A percentile compares a stretch with the other conserved stretches of the same genome.
These are phyloP conservation scores for Rhazya stricta DNA, from an alignment of 257 asterid species.

Conservation along the genomic window DNA sequence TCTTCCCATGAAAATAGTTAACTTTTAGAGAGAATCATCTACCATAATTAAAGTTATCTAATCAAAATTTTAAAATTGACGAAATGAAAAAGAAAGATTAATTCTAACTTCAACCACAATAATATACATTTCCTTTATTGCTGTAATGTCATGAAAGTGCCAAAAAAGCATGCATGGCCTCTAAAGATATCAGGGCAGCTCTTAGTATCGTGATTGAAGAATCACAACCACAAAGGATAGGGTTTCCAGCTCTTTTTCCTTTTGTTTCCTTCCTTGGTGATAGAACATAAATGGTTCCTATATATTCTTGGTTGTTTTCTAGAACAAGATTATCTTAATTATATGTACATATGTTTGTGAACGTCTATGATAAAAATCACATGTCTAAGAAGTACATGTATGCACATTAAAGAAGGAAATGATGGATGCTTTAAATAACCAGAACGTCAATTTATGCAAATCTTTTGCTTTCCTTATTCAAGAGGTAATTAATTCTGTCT, in stretches of 20 bases:
- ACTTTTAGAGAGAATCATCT: no score
- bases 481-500: background rate
- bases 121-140: slow-evolving; percentile 6
- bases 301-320: background rate
- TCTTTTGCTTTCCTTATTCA: background rate
- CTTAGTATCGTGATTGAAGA: background rate
- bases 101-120: background rate
- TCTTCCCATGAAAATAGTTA: background rate
- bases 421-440: slow-evolving; percentile 6
- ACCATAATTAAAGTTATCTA: background rate
- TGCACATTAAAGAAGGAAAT: slow-evolving; percentile 13
- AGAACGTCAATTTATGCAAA: slow-evolving; percentile 22
- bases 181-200: background rate
- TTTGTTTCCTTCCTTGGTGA: background rate
- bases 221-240: background rate
- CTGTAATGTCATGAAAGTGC: background rate
- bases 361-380: background rate
- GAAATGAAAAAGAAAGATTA: background rate
- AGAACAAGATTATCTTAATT: background rate
- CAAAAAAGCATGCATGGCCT: slow-evolving; percentile 7
- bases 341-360: background rate
- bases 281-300: background rate
- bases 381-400: background rate
- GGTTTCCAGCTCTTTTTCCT: background rate
- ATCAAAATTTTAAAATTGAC: no score